Evolutionary conservation across 1,284 basidiomycete genomes (phyloP), one percentile per base, ranked within the genome.

Genomic region (Fistulinella cinereoalba): DNA sequence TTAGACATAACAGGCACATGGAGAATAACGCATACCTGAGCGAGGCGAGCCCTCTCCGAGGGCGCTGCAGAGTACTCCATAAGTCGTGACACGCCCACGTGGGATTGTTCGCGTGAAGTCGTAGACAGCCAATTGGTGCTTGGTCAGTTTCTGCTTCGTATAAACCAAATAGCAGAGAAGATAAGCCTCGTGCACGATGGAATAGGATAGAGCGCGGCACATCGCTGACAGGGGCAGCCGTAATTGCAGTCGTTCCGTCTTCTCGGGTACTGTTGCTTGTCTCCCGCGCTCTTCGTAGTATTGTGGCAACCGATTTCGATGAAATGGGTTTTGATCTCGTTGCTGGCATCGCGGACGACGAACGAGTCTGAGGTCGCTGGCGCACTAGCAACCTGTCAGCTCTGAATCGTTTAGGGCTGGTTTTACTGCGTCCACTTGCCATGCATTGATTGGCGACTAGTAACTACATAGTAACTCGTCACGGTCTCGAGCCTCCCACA

Each of bases 121-220:
- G 44, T 83, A 83, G 1, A 83, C 79, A 7, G 71, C 75, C 81
- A 80, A 83, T 53, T 78, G 78, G 55, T 81, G 73, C 3, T 65
- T 54, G 12, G 80, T 75, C 29, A 81, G 52, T 46, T 58, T 66
- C 70, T 77, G 36, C 16, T 25, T 18, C 25, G 18, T 19, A 21
- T 21, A 13, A 9, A 16, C n/a, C 15, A 10, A 13, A 24, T 24
- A 4, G 16, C 12, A 2, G 24, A 32, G 3, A 23, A 1, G 32
- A 15, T 33, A 16, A 2, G 29, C 23, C 32, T 15, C 11, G 23
- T 3, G 8, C 16, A 15, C 2, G 11, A 13, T 5, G 11, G 5
- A 29, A n/a, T 6, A 6, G 2, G 28, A 37, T 16, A 9, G 18
- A n/a, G 3, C 3, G 23, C n/a, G 24, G 23, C 36, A 32, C 4